Evolutionary conservation across 2,329 filamentous ascomycete species (phyloP), one percentile per base, ranked within the genome.

Genomic region (Whalleya microplaca): DNA sequence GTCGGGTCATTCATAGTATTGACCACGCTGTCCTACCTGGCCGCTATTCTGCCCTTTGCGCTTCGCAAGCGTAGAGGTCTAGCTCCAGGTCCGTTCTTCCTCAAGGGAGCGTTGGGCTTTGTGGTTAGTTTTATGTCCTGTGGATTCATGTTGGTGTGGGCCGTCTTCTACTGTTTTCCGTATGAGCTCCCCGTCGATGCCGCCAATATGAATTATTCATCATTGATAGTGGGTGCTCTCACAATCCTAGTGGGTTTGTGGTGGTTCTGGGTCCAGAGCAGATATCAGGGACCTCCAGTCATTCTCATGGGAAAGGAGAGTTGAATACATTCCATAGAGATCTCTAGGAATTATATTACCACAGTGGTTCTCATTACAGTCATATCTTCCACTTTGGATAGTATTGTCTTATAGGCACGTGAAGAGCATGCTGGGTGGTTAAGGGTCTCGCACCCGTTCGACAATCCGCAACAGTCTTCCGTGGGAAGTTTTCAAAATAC

Each of bases 141-240:
- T 61, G 67, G 73, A 0, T 89, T 88, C 66, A 86, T 89, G 61
- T 56, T 80, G 2, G 79, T 80, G 0, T 88, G 85, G 69, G 78
- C 84, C 2, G 80, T 89, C 8, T 84, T 89, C 40, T 89, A 85
- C 67, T 86, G 83, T 66, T 89, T 84, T 65, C 82, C 83, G 0
- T 77, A 76, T 48, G 65, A 75, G 0, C 53, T 80, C 20, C 82
- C 82, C 0, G 77, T 76, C 0, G 69, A 69, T 1, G 75, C 75
- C 0, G 64, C 69, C 10, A 78, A 72, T 41, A 85, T 85, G 83
- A 86, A 85, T 66, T 85, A 80, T 48, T 66, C 74, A 8, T 75
- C 70, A 16, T 54, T 80, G 18, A 79, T 82, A 20, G 76, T 74
- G 62, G 78, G 77, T 2, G 76, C 72, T 0, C 64, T 80, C 32